These are phyloP conservation scores for Truncatella angustata DNA, from an alignment of 2,329 filamentous ascomycete species.

Conservation along the genomic window DNA sequence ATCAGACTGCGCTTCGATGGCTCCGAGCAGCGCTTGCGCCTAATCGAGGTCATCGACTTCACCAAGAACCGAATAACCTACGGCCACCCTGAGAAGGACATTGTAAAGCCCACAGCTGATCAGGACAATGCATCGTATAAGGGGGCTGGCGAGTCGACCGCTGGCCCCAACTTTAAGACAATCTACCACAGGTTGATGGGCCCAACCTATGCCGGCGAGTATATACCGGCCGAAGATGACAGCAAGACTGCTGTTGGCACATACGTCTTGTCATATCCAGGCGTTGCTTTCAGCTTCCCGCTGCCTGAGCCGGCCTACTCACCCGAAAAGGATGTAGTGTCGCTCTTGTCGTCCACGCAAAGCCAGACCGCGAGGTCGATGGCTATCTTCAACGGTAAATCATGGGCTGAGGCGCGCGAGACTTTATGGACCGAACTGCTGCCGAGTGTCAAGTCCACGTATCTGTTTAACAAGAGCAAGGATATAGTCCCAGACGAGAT, in stretches of 20 bases:
- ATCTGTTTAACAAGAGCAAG: constrained; percentile 66
- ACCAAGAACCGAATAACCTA: constrained; percentile 80
- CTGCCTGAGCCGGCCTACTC: constrained; percentile 74
- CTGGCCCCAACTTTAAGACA: constrained; percentile 78
- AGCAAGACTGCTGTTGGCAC: constrained; percentile 60
- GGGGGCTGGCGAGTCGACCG: constrained; percentile 28
- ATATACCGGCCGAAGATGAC: constrained; percentile 61
- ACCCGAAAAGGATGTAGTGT: constrained; percentile 76
- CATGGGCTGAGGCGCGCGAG: constrained; percentile 81
- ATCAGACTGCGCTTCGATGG: constrained; percentile 91
- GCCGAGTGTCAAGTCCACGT: constrained; percentile 70
- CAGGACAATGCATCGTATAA: constrained; percentile 22
- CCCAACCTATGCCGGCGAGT: constrained; percentile 92
- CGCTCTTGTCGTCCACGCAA: constrained; percentile 75
- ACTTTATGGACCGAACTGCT: constrained; percentile 74
- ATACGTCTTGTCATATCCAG: constrained; percentile 92
- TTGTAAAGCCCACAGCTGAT: constrained; percentile 61
- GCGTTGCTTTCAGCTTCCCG: constrained; percentile 89
- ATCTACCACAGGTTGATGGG: constrained; percentile 94
- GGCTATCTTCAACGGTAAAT: constrained; percentile 86
- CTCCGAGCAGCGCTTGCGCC: constrained; percentile 81
- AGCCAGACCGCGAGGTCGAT: constrained; percentile 78
- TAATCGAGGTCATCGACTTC: constrained; percentile 92
- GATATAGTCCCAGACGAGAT: constrained; percentile 88
- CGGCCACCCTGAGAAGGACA: constrained; percentile 62